A percentile compares a stretch with the other conserved stretches of the same genome.
Evolutionary conservation across 257 asterid genomes (phyloP).

Genomic region (Ocimum tenuiflorum): DNA sequence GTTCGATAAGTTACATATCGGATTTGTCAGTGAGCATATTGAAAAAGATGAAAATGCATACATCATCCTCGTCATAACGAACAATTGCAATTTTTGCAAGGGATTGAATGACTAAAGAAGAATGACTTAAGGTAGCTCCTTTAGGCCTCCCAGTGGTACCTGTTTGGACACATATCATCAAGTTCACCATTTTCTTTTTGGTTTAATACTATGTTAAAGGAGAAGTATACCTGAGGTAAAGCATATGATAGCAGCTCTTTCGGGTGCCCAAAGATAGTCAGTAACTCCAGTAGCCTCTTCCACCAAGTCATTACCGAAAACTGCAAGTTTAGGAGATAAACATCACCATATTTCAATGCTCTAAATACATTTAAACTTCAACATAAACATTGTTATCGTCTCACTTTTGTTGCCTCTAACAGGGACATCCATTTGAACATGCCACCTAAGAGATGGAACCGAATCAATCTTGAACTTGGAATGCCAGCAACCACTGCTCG

Average conservation of each 20-base stretch:
- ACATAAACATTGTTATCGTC: slow-evolving; percentile 24
- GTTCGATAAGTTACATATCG: not conserved
- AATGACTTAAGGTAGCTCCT: slow-evolving; percentile 72
- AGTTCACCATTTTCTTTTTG: too few species aligned
- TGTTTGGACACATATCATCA: slow-evolving; percentile 5
- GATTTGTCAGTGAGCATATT: not conserved
- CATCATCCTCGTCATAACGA: slow-evolving; percentile 74
- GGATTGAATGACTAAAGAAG: slow-evolving; percentile 69
- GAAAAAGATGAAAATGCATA: slow-evolving; percentile 20
- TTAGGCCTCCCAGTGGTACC: slow-evolving; percentile 95
- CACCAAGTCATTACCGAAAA: slow-evolving; percentile 45
- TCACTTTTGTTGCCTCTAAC: slow-evolving; percentile 13
- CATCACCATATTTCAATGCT: not conserved
- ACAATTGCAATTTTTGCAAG: slow-evolving; percentile 79
- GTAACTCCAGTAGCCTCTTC: slow-evolving; percentile 18
- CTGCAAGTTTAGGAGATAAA: slow-evolving; percentile 30
- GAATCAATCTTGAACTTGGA: slow-evolving; percentile 41
- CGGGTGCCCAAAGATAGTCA: slow-evolving; percentile 66
- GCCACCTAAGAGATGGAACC: slow-evolving; percentile 55
- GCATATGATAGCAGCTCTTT: slow-evolving; percentile 64
- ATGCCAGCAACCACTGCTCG: slow-evolving; percentile 59
- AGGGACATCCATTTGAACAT: slow-evolving; percentile 43
- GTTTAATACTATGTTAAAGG: too few species aligned
- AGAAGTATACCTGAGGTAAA: slow-evolving; percentile 54
- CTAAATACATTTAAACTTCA: not conserved